Conservation (phyloP, 441 rosid species). For the Brassica balearica region DNA sequence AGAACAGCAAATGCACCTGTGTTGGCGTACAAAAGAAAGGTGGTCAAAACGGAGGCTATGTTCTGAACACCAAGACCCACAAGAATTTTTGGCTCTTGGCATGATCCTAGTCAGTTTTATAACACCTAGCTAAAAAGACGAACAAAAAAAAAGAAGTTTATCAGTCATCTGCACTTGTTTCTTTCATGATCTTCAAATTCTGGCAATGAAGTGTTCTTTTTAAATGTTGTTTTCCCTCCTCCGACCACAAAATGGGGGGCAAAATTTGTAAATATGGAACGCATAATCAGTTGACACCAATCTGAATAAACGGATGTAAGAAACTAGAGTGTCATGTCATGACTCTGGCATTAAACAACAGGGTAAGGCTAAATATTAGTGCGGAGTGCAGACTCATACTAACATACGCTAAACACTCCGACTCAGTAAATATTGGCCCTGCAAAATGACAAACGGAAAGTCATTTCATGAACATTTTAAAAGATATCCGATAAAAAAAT, state of each 20-base stretch:
- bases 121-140: conserved; percentile 24
- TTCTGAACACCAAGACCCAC: conserved; percentile 82
- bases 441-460: conserved; percentile 3
- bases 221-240: not conserved
- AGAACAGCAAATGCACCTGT: conserved; percentile 79
- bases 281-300: not conserved
- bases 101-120: conserved; percentile 46
- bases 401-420: not conserved
- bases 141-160: conserved; percentile 24
- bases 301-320: not conserved
- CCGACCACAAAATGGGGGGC: not conserved
- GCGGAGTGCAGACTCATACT: not conserved
- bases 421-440: not conserved
- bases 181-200: conserved; percentile 18
- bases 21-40: conserved; percentile 88
- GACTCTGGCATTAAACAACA: not conserved
- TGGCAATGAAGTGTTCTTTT: conserved; percentile 21
- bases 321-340: not conserved
- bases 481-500: not conserved
- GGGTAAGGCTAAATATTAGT: not conserved
- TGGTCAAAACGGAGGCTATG: conserved; percentile 86
- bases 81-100: conserved; percentile 95
- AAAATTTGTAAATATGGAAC: not conserved
- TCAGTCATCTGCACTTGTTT: conserved; percentile 31
- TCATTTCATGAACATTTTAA: not conserved